Conservation (phyloP, 2,329 filamentous ascomycete genomes). For the Ophiostoma sp. region DNA sequence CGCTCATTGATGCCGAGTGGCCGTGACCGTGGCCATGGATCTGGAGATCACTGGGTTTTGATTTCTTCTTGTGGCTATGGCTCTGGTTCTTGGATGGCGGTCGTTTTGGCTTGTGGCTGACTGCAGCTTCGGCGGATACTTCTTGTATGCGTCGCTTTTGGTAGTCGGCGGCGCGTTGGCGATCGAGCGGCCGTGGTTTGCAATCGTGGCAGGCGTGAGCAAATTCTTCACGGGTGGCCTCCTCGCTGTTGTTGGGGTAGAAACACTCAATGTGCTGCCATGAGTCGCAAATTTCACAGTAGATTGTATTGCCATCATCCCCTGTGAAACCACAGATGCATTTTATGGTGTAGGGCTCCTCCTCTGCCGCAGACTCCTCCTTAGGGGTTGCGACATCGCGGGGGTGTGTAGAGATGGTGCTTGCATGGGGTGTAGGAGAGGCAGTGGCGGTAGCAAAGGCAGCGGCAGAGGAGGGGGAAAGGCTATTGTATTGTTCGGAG, state of each 20-base stretch:
- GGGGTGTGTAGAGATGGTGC: background rate
- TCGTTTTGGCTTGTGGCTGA: slow-evolving; percentile 68
- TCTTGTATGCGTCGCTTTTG: slow-evolving; percentile 54
- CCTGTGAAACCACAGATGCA: slow-evolving; percentile 92
- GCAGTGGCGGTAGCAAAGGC: background rate
- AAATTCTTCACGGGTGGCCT: slow-evolving; percentile 65
- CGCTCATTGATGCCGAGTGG: slow-evolving; percentile 52
- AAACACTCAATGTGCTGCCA: slow-evolving; percentile 99
- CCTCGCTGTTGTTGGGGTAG: slow-evolving; percentile 67
- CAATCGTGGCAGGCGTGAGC: slow-evolving; percentile 88
- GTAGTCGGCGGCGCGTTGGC: slow-evolving; percentile 67
- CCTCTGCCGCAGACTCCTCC: slow-evolving; percentile 55
- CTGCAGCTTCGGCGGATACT: slow-evolving; percentile 42
- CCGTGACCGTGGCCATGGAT: slow-evolving; percentile 68
- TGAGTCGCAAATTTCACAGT: slow-evolving; percentile 90
- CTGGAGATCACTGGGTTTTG: slow-evolving; percentile 62
- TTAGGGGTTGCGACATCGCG: slow-evolving; percentile 29
- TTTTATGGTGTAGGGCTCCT: slow-evolving; percentile 91
- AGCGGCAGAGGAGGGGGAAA: slow-evolving; percentile 23
- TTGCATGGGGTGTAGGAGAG: background rate
- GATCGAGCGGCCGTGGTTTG: slow-evolving; percentile 69
- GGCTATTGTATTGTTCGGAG: slow-evolving; percentile 10
- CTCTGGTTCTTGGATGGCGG: slow-evolving; percentile 66
- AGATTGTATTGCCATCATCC: slow-evolving; percentile 96
- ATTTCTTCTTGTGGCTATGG: slow-evolving; percentile 69